Base-by-base conservation (phyloP, 2,329 filamentous ascomycete species). In the Cladophialophora carrionii region DNA sequence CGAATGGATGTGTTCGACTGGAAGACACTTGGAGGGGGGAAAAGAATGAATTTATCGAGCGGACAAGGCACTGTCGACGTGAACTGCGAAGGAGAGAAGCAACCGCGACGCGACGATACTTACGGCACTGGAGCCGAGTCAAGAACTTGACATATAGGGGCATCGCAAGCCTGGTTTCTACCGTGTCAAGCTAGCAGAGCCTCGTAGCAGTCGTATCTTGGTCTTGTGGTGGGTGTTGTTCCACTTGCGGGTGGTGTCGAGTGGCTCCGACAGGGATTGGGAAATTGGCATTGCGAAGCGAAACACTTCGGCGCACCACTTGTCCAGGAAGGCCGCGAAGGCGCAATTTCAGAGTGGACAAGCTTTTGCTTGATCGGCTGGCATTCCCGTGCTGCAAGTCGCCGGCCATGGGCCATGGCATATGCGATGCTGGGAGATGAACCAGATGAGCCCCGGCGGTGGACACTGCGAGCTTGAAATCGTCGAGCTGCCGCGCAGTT, bases 121-220 rank as follows among this genome's bases (percentile, higher is more conserved):
- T 14, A n/a, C 48, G 20, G 48, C 20, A 29, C 26, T 29, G 26
- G 26, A 29, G 26, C 6, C 26, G 26, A n/a, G 26, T 3, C 3
- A 24, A 26, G 22, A 26, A 26, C 10, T 9, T 14, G 22, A 48
- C n/a, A 31, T 46, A 34, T 49, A 48, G 41, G 32, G 37, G 60
- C 12, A 26, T 41, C 53, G 57, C 29, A 48, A 63, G 26, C 43
- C 20, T 63, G 54, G 31, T 26, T 10, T 53, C 22, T 34, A 31
- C n/a, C 63, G 52, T 43, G 43, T 51, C 31, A 46, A 67, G 53
- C 60, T 57, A 58, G 60, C 61, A 58, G 56, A 68, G 66, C 57
- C 64, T 66, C 61, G 66, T 48, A 52, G 55, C 52, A 51, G 49
- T 43, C 14, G 37, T 43, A n/a, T 43, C 17, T 43, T 8, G 37